phyloP scores from a whole-genome alignment of 2,329 filamentous ascomycete genomes.

The Cladophialophora psammophila region DNA sequence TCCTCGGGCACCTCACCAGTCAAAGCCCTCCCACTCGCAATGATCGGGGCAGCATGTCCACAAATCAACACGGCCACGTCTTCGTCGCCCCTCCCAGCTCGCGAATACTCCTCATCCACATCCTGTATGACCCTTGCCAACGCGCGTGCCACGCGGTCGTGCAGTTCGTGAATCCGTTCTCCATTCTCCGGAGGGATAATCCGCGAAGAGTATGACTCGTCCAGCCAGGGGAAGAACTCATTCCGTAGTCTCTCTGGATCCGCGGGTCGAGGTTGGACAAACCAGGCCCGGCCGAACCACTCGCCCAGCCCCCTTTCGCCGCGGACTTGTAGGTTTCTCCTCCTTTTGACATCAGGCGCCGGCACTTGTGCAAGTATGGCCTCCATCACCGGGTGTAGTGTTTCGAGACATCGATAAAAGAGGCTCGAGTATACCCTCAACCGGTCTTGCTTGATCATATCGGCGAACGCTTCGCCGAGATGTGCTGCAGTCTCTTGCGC shows the following conservation, averaged over 20 bases:
- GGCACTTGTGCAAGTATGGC: slow-evolving; percentile 44
- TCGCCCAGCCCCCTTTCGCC: slow-evolving; percentile 65
- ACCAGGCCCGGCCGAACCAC: slow-evolving; percentile 88
- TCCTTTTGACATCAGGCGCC: slow-evolving; percentile 10
- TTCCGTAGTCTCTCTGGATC: slow-evolving; percentile 65
- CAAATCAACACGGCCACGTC: slow-evolving; percentile 77
- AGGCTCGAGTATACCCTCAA: slow-evolving; percentile 75
- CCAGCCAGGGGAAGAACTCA: slow-evolving; percentile 69
- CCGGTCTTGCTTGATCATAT: slow-evolving; percentile 68
- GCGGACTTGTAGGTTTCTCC: slow-evolving; percentile 42
- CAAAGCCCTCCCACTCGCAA: slow-evolving; percentile 81
- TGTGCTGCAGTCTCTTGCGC: slow-evolving; percentile 75
- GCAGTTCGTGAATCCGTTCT: slow-evolving; percentile 79
- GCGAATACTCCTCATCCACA: slow-evolving; percentile 49
- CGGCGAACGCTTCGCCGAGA: slow-evolving; percentile 64
- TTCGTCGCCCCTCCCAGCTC: slow-evolving; percentile 59
- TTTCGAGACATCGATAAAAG: slow-evolving; percentile 88
- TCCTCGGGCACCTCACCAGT: slow-evolving; percentile 79
- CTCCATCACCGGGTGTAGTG: slow-evolving; percentile 70
- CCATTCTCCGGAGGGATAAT: slow-evolving; percentile 76
- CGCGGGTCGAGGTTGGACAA: slow-evolving; percentile 83
- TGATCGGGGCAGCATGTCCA: slow-evolving; percentile 88
- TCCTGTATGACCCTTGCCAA: slow-evolving; percentile 46
- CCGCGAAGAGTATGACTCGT: slow-evolving; percentile 61
- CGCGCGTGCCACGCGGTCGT: slow-evolving; percentile 77